Percentiles rank a stretch among this genome's conserved stretches.
phyloP scores from a whole-genome alignment of 345 rosid species.

The Raphanus sativus region DNA sequence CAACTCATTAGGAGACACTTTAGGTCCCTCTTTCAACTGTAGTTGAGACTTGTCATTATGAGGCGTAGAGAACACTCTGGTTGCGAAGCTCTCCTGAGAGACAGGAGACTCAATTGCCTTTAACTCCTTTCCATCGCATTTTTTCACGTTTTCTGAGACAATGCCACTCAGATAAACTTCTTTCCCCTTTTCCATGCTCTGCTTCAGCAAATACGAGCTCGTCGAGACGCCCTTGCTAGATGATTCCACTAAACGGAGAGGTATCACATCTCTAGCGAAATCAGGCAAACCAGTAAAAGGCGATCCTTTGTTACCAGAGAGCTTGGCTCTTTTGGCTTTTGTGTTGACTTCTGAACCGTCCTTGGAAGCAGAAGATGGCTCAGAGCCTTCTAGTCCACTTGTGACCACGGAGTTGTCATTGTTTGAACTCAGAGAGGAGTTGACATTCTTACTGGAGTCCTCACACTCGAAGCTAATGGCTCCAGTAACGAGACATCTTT shows the following conservation, averaged over 20 bases:
- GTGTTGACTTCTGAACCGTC: constrained; percentile 42
- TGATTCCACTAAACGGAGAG: constrained; percentile 60
- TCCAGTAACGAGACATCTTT: constrained; percentile 51
- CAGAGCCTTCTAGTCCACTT: constrained; percentile 42
- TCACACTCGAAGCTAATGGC: constrained; percentile 49
- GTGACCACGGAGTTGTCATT: constrained; percentile 62
- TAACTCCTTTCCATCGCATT: constrained; percentile 43
- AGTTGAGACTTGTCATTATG: constrained; percentile 32
- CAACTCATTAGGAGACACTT: constrained; percentile 36
- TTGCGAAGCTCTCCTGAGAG: constrained; percentile 73
- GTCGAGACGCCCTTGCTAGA: constrained; percentile 57
- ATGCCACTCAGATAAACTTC: constrained; percentile 33
- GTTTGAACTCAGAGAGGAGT: constrained; percentile 49
- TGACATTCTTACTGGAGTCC: constrained; percentile 44
- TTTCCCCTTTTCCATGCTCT: constrained; percentile 34
- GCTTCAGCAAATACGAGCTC: constrained; percentile 56
- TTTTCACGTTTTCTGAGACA: constrained; percentile 33
- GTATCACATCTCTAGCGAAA: constrained; percentile 35
- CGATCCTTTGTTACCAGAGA: constrained; percentile 37
- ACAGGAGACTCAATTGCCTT: constrained; percentile 66
- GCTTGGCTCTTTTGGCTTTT: constrained; percentile 51
- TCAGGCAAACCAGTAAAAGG: constrained; percentile 32
- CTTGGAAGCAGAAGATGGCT: constrained; percentile 34
- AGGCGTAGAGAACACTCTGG: constrained; percentile 37
- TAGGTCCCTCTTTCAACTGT: constrained; percentile 34